phyloP scores from a whole-genome alignment of 2,329 filamentous ascomycete genomes.

The Cephalotrichum gorgonifer region DNA sequence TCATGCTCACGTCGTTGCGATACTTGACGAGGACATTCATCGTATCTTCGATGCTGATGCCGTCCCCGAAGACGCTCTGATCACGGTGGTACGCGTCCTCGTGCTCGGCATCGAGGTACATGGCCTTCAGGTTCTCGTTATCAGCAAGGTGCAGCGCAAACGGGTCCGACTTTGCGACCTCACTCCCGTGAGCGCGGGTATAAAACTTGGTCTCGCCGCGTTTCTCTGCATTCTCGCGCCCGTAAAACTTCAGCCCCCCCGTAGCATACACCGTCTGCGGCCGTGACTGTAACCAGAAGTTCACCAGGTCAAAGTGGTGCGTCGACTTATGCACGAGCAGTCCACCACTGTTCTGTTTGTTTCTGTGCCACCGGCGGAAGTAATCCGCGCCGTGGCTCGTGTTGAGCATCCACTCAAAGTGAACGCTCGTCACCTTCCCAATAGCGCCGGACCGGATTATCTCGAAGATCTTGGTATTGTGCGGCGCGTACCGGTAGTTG shows the following conservation, averaged over 20 bases:
- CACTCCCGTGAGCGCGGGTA: constrained; percentile 36
- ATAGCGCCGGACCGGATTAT: constrained; percentile 43
- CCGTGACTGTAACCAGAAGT: constrained; percentile 49
- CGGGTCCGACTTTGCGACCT: constrained; percentile 39
- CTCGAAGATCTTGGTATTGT: constrained; percentile 50
- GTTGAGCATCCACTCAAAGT: constrained; percentile 56
- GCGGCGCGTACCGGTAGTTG: constrained; percentile 57
- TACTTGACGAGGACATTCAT: constrained; percentile 52
- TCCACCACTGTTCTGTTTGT: constrained; percentile 49
- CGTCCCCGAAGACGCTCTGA: constrained; percentile 52
- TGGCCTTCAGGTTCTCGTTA: constrained; percentile 41
- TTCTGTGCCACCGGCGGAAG: constrained; percentile 53
- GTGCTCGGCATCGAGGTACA: constrained; percentile 53
- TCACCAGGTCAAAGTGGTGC: constrained; percentile 53
- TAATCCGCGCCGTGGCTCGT: constrained; percentile 52
- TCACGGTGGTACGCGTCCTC: constrained; percentile 53
- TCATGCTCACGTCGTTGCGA: constrained; percentile 43
- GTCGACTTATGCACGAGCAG: constrained; percentile 53
- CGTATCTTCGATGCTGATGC: constrained; percentile 55
- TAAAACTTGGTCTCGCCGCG: constrained; percentile 42
- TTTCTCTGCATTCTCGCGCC: constrained; percentile 47
- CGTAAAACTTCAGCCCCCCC: constrained; percentile 50
- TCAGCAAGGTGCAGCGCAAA: constrained; percentile 47
- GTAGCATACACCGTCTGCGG: constrained; percentile 47
- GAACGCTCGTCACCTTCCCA: constrained; percentile 44